Conservation (phyloP, 2,329 filamentous ascomycete genomes). For the Mycosphaerella arachidis region DNA sequence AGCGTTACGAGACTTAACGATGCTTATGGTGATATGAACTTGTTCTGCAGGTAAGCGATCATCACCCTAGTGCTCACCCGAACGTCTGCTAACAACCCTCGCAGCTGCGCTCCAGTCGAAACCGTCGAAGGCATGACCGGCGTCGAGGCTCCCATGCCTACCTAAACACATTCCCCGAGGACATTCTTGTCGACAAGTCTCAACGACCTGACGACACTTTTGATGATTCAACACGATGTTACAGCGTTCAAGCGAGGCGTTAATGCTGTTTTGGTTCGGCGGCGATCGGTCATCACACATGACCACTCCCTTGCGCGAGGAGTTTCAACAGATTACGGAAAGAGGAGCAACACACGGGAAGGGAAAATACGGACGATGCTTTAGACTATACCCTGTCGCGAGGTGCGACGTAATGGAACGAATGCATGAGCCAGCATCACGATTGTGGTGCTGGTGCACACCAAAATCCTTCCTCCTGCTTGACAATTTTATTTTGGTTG, state of each 20-base stretch:
- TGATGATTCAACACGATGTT: constrained; percentile 18
- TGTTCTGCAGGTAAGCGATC: constrained; percentile 69
- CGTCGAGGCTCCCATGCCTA: constrained; percentile 28
- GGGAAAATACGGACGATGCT: neutral
- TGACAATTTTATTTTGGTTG: neutral
- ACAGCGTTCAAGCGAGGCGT: constrained; percentile 27
- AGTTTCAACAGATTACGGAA: neutral
- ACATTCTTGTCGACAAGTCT: neutral
- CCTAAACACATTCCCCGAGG: constrained; percentile 7
- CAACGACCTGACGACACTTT: neutral
- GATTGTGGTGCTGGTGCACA: neutral
- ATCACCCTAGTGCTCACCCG: neutral
- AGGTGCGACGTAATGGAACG: constrained; percentile 4
- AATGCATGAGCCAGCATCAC: neutral
- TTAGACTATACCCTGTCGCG: constrained; percentile 3
- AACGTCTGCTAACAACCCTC: neutral
- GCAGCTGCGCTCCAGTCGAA: constrained; percentile 71
- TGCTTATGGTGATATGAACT: constrained; percentile 82
- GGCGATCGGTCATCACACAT: neutral
- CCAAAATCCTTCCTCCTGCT: neutral
- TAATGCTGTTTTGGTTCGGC: neutral
- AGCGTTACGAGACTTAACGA: constrained; percentile 82
- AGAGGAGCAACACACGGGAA: neutral
- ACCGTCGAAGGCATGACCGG: constrained; percentile 39
- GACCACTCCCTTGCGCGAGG: neutral